Conservation (phyloP, 2,329 filamentous ascomycete species). For the Penicillium crustosum region DNA sequence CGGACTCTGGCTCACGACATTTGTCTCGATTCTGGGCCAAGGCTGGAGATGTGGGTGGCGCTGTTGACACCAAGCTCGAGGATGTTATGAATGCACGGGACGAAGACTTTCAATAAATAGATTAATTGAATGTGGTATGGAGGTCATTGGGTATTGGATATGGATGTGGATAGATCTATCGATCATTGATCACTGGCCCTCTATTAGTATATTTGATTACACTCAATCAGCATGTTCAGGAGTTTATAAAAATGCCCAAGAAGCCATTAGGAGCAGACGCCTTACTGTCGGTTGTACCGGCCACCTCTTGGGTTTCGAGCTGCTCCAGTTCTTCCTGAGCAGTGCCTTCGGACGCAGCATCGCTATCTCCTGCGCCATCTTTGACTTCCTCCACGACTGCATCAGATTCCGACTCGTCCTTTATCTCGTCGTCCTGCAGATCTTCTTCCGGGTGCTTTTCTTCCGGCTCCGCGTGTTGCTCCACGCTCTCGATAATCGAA, state of each 20-base stretch:
- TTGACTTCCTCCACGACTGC: background rate
- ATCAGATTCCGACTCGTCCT: background rate
- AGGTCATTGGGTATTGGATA: background rate
- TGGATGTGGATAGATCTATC: background rate
- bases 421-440: background rate
- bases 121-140: background rate
- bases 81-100: slow-evolving; percentile 46
- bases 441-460: background rate
- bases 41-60: slow-evolving; percentile 49
- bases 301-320: background rate
- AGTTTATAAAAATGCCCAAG: background rate
- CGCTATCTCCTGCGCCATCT: background rate
- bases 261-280: background rate
- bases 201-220: background rate
- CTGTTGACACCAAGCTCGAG: slow-evolving; percentile 46
- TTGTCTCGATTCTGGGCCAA: slow-evolving; percentile 54
- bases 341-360: background rate
- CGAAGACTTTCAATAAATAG: slow-evolving; percentile 29
- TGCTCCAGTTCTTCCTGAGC: background rate
- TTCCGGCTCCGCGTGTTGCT: background rate
- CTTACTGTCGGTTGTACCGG: background rate
- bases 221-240: background rate
- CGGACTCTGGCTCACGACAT: slow-evolving; percentile 52
- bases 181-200: background rate
- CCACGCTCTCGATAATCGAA: background rate